Conservation (phyloP, 495 filamentous ascomycete genomes). For the Penicillium odoratum region DNA sequence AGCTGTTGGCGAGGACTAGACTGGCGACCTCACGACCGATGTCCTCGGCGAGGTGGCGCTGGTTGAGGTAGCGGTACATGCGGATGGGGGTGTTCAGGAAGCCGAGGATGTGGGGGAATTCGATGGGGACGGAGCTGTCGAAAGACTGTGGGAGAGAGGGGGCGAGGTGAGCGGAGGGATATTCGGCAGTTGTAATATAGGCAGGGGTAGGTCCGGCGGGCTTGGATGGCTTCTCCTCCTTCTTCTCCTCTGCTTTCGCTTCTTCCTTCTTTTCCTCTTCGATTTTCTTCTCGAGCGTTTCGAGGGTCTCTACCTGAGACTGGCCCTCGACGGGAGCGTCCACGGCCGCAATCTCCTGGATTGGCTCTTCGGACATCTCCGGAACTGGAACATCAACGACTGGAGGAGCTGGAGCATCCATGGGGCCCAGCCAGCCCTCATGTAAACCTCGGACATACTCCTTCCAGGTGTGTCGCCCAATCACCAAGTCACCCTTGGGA, state of each 20-base stretch:
- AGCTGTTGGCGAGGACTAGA: slow-evolving; percentile 69
- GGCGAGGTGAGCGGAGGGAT: slow-evolving; percentile 61
- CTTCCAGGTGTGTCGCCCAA: slow-evolving; percentile 95
- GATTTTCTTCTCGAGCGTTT: slow-evolving; percentile 27
- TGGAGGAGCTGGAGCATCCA: slow-evolving; percentile 49
- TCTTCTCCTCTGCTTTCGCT: slow-evolving; percentile 39
- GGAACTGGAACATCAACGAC: slow-evolving; percentile 7
- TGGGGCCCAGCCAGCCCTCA: slow-evolving; percentile 92
- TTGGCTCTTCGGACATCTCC: slow-evolving; percentile 24
- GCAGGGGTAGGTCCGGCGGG: slow-evolving; percentile 48
- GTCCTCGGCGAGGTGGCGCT: slow-evolving; percentile 78
- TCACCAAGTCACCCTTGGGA: slow-evolving; percentile 76
- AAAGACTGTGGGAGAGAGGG: slow-evolving; percentile 59
- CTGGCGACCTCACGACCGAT: slow-evolving; percentile 89
- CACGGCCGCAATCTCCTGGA: slow-evolving; percentile 35
- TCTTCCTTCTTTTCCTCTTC: slow-evolving; percentile 41
- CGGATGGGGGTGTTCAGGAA: slow-evolving; percentile 89
- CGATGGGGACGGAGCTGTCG: slow-evolving; percentile 67
- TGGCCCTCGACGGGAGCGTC: slow-evolving; percentile 19
- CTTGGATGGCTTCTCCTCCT: slow-evolving; percentile 55
- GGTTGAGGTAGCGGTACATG: slow-evolving; percentile 84
- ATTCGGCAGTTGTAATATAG: slow-evolving; percentile 69
- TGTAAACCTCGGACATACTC: slow-evolving; percentile 93
- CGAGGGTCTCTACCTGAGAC: slow-evolving; percentile 1
- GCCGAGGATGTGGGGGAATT: slow-evolving; percentile 87